These are phyloP conservation scores for Coemansia nantahalensis DNA, from an alignment of 192 early-diverging fungal species.

Conservation along the genomic window DNA sequence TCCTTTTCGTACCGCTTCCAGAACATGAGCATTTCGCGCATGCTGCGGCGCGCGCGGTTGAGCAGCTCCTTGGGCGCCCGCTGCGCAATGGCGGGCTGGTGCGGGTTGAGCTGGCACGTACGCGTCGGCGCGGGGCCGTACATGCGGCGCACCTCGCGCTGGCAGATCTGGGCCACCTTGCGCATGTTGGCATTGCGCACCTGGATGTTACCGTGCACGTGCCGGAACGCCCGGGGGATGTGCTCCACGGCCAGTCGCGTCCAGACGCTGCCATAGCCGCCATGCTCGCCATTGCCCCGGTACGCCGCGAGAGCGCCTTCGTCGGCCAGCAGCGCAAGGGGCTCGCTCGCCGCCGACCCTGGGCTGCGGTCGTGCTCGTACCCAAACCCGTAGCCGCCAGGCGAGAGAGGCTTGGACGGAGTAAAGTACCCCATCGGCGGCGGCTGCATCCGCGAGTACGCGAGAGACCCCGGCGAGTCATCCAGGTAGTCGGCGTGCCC, in stretches of 20 bases:
- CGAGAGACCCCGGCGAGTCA: conserved; percentile 4
- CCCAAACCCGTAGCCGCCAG: conserved; percentile 14
- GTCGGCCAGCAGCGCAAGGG: conserved; percentile 18
- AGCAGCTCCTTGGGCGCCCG: conserved; percentile 61
- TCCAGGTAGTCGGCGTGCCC: conserved; percentile 13
- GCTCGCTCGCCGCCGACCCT: conserved; percentile 23
- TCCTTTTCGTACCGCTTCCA: conserved; percentile 92
- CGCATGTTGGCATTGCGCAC: conserved; percentile 61
- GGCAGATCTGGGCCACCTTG: conserved; percentile 67
- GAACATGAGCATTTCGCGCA: conserved; percentile 80
- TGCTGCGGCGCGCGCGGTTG: conserved; percentile 60
- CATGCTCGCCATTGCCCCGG: conserved; percentile 3
- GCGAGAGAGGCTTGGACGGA: conserved; percentile 20
- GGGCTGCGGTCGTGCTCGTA: conserved; percentile 25
- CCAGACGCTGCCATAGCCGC: conserved; percentile 14
- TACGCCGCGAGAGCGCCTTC: not conserved
- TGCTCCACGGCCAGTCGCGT: conserved; percentile 30
- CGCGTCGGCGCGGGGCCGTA: conserved; percentile 48
- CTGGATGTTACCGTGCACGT: conserved; percentile 32
- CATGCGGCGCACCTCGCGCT: conserved; percentile 67
- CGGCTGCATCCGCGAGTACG: conserved; percentile 12
- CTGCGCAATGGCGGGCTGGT: conserved; percentile 23
- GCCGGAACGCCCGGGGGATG: conserved; percentile 42
- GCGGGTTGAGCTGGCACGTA: conserved; percentile 30
- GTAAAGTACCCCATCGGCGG: conserved; percentile 50